Percentiles rank a stretch among this genome's conserved stretches.
phyloP scores from a whole-genome alignment of 1,284 basidiomycete genomes.

The Irpex sp. region DNA sequence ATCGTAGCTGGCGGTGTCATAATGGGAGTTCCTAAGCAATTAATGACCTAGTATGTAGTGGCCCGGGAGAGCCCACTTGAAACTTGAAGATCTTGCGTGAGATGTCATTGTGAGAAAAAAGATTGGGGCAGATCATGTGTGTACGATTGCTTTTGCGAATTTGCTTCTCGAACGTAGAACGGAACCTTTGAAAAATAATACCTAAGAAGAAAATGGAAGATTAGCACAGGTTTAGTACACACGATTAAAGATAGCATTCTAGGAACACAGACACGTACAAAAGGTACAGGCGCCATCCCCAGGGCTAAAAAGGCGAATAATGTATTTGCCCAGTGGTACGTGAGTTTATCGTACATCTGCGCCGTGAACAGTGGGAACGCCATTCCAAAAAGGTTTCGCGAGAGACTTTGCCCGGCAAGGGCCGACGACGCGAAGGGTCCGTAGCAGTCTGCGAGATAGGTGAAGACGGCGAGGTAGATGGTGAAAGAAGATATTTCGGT shows the following conservation, averaged over 20 bases:
- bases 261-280: conserved; percentile 35
- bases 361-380: conserved; percentile 64
- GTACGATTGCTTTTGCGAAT: conserved; percentile 38
- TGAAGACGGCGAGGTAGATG: conserved; percentile 65
- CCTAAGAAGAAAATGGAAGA: conserved; percentile 24
- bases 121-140: not conserved
- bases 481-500: conserved; percentile 53
- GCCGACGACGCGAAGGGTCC: conserved; percentile 76
- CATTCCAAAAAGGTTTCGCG: conserved; percentile 55
- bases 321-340: conserved; percentile 70
- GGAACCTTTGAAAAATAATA: conserved; percentile 62
- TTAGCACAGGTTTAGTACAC: too few species aligned
- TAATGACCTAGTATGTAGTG: too few species aligned
- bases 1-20: too few species aligned
- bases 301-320: conserved; percentile 62
- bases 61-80: too few species aligned
- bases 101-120: too few species aligned
- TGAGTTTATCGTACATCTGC: conserved; percentile 56
- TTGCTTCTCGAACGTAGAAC: conserved; percentile 57
- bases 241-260: too few species aligned
- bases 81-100: too few species aligned
- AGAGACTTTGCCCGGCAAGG: conserved; percentile 73
- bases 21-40: too few species aligned
- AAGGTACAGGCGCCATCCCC: conserved; percentile 65
- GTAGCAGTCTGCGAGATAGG: conserved; percentile 74